A percentile compares a stretch with the other conserved stretches of the same genome.
These are phyloP conservation scores for Cucurbita ficifolia DNA, from an alignment of 306 rosid genomes.

Conservation along the genomic window DNA sequence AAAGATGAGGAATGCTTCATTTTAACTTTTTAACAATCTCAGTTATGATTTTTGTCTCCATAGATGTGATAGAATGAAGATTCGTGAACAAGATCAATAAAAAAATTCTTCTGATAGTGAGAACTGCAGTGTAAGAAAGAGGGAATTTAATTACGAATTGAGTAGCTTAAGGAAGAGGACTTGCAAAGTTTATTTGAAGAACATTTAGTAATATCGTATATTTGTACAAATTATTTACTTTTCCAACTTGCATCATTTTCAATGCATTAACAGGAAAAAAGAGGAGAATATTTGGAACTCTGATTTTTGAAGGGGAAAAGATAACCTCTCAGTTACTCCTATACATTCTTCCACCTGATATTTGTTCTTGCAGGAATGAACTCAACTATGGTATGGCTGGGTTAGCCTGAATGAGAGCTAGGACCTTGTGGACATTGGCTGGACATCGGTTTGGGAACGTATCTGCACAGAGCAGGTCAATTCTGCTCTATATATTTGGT, in stretches of 20 bases:
- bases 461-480: conserved; percentile 85
- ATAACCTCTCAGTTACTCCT: conserved; percentile 64
- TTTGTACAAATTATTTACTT: neutral
- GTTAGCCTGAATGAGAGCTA: conserved; percentile 59
- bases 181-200: neutral
- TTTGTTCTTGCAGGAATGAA: conserved; percentile 95
- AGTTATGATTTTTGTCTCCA: too few species aligned
- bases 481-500: conserved; percentile 65
- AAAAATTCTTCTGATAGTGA: too few species aligned
- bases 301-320: neutral
- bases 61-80: too few species aligned
- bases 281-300: neutral
- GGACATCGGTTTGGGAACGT: conserved; percentile 97
- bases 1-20: neutral
- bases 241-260: neutral
- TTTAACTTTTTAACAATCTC: neutral
- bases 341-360: conserved; percentile 83
- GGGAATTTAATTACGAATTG: neutral
- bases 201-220: neutral
- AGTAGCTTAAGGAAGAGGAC: neutral
- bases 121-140: too few species aligned
- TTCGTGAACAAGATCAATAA: too few species aligned
- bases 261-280: neutral
- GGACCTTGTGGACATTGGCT: conserved; percentile 80
- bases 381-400: conserved; percentile 98